These are phyloP conservation scores for Aspergillus novoparasiticus DNA, from an alignment of 2,329 filamentous ascomycete species.

Conservation along the genomic window DNA sequence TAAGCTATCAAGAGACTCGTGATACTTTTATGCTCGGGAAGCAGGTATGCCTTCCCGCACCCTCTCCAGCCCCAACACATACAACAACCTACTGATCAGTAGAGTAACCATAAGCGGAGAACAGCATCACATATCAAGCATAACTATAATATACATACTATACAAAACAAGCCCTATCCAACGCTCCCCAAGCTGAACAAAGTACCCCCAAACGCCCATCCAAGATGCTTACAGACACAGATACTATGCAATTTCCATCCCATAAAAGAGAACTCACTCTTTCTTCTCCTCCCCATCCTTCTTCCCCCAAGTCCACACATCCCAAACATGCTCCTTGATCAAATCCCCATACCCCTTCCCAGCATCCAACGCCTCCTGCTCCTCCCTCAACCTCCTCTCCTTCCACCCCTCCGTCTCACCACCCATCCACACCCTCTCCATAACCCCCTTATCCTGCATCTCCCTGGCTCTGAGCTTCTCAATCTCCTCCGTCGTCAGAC, in stretches of 20 bases:
- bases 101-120: not conserved
- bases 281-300: slow-evolving; percentile 12
- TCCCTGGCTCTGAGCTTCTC: slow-evolving; percentile 37
- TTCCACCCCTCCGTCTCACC: slow-evolving; percentile 48
- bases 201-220: not conserved
- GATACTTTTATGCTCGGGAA: too few species aligned
- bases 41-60: too few species aligned
- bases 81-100: too few species aligned
- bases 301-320: slow-evolving; percentile 47
- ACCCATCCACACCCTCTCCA: slow-evolving; percentile 43
- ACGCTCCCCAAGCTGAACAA: not conserved
- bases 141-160: not conserved
- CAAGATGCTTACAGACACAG: not conserved
- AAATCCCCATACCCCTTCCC: slow-evolving; percentile 49
- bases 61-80: too few species aligned
- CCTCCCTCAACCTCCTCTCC: slow-evolving; percentile 43
- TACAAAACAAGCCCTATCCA: not conserved
- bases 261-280: not conserved
- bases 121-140: not conserved
- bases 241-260: not conserved
- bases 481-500: slow-evolving; percentile 29
- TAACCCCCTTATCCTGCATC: slow-evolving; percentile 31
- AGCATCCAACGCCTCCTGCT: slow-evolving; percentile 45
- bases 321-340: slow-evolving; percentile 50
- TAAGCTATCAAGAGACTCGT: too few species aligned